phyloP scores from a whole-genome alignment of 306 rosid genomes.

The Cucurbita pepo region DNA sequence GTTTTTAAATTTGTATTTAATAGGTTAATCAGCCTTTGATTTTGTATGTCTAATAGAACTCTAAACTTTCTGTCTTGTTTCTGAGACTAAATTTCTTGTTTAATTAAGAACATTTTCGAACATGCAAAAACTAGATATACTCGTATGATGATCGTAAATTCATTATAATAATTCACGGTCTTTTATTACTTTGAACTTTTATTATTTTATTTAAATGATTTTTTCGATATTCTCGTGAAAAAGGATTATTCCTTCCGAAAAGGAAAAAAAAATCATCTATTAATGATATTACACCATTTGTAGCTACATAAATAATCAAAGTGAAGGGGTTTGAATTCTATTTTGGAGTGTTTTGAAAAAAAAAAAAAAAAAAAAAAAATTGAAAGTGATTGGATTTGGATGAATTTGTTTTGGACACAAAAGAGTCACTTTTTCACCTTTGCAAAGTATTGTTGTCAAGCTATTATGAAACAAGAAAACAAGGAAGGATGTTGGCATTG shows the following conservation, averaged over 20 bases:
- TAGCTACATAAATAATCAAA: not conserved
- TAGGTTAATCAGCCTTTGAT: too few relatives aligned
- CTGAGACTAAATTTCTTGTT: too few relatives aligned
- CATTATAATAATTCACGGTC: too few relatives aligned
- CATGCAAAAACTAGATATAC: too few relatives aligned
- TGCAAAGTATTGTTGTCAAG: conserved; percentile 2
- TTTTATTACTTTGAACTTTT: too few relatives aligned
- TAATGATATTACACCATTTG: not conserved
- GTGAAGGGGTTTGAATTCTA: not conserved
- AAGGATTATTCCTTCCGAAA: not conserved
- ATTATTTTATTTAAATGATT: not conserved
- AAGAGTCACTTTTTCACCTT: not conserved
- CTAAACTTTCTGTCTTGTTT: too few relatives aligned
- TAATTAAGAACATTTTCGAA: not conserved
- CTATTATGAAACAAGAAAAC: not conserved
- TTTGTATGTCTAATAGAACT: too few relatives aligned
- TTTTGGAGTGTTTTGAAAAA: not conserved
- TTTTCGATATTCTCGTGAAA: not conserved
- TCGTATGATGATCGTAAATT: too few relatives aligned
- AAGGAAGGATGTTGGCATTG: not conserved
- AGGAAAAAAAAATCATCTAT: not conserved
- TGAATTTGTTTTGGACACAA: not conserved
- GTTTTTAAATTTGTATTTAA: too few relatives aligned
- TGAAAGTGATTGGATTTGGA: not conserved
- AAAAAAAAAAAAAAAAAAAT: too few relatives aligned